Conservation (phyloP, 2,329 filamentous ascomycete species). For the Diplocarpon mali region DNA sequence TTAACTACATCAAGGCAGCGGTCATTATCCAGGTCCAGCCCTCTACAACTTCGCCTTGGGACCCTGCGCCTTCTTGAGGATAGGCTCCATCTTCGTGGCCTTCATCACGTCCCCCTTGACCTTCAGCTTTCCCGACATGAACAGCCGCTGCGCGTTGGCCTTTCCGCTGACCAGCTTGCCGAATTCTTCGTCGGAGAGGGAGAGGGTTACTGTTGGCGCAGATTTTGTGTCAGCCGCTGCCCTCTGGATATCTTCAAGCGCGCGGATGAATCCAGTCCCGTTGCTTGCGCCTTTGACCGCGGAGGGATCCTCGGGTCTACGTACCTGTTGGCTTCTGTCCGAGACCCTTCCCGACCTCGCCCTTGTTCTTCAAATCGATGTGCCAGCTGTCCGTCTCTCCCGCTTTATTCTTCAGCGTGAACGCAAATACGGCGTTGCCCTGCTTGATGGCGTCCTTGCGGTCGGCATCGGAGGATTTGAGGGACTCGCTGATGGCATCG, state of each 20-base stretch:
- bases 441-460: conserved; percentile 84
- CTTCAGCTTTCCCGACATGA: conserved; percentile 99
- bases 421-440: conserved; percentile 78
- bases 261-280: neutral
- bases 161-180: conserved; percentile 71
- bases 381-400: conserved; percentile 82
- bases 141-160: conserved; percentile 81
- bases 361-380: conserved; percentile 88
- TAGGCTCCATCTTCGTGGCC: conserved; percentile 89
- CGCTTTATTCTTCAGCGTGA: conserved; percentile 78
- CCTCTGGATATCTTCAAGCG: neutral
- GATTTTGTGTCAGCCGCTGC: conserved; percentile 1
- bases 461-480: conserved; percentile 58
- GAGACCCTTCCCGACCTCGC: conserved; percentile 66
- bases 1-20: no score
- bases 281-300: neutral
- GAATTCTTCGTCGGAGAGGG: conserved; percentile 80
- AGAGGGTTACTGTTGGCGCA: conserved; percentile 60
- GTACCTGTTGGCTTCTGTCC: conserved; percentile 75
- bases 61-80: conserved; percentile 73
- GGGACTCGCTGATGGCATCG: conserved; percentile 68
- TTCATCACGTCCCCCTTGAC: conserved; percentile 98
- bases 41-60: conserved; percentile 71
- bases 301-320: conserved; percentile 9
- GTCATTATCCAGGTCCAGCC: conserved; percentile 7